Evolutionary conservation across 2,329 filamentous ascomycete genomes (phyloP), one percentile per base, ranked within the genome.

Genomic region (Lasiodiplodia sp.): DNA sequence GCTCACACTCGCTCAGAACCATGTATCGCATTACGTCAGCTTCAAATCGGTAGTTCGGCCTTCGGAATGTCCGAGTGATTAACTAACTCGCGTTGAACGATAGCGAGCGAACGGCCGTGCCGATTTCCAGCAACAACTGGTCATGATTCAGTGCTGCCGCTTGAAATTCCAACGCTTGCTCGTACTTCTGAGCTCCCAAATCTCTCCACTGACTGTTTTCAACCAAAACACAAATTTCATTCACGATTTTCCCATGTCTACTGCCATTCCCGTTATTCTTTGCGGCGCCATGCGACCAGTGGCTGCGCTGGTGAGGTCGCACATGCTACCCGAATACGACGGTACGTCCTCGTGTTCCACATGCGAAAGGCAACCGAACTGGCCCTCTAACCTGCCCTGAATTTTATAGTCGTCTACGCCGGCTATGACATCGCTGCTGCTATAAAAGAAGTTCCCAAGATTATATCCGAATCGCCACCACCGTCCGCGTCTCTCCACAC

Each of bases 291-390:
- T 18, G 53, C 18, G 25, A 8, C 10, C 34, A 37, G 53, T 57
- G 7, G 53, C 53, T 21, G 37, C 53, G 28, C 2, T 18, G 8
- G 53, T 57, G 31, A 57, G 3, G 31, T 16, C 53, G 14, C 18
- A 37, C 53, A 37, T 57, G 53, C 31, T 57, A 10, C 53, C 53
- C 8, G 53, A 57, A 57, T 57, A 57, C 14, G 31, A 57, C 8
- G 53, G 53, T 37, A 4, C 0, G 31, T 57, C 31, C 3, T n/a
- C 53, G 18, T 2, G 38, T 21, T 11, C 14, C 28, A 16, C 12
- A 21, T n/a, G 14, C 18, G 16, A 11, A 38, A 38, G 11, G 18
- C 31, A 23, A 21, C 2, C 16, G 2, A 23, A 55, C 4, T 3
- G 4, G 51, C 3, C 18, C n/a, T 18, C 28, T 55, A 16, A 55